Evolutionary conservation across 257 asterid species (phyloP), one percentile per base, ranked within the genome.

Genomic region (Solanum acaule): DNA sequence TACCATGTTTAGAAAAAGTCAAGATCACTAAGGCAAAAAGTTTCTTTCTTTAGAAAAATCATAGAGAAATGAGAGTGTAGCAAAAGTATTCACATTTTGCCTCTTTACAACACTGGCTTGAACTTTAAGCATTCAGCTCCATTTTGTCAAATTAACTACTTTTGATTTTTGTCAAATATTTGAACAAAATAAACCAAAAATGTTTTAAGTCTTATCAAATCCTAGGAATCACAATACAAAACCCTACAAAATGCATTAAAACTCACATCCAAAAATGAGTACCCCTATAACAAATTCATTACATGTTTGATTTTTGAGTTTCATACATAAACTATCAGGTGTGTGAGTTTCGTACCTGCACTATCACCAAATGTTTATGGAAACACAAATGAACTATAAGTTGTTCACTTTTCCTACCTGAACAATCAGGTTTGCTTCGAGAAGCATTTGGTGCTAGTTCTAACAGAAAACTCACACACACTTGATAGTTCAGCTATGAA

Each of bases 1-100:
- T 78, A 15, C 85, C 85, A 78, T 44, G 84, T 78, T 42, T 78
- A 25, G 85, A 42, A 78, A 78, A 78, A 42, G 85, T 27, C 77
- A 65, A 87, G 63, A 44, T 40, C 35, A 38, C 37, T 42, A 81
- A 56, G 42, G 52, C 61, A 67, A 78, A 46, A 71, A 88, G 83
- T 40, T n/a, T 85, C 86, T 76, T 82, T 75, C 40, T 90, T 88
- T 65, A 88, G 71, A 88, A 29, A 23, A 79, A 86, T 52, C 52
- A 73, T 40, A 85, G 52, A 22, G 33, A 56, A 70, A 49, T 67
- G 78, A 68, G 31, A 86, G 63, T 10, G 23, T 2, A 52, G 42
- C 40, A 86, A 72, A 86, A 72, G 85, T 25, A 78, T n/a, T 42
- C 85, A 40, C 37, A 78, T 78, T 40, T 25, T 25, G 65, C 85